phyloP scores from a whole-genome alignment of 2,329 filamentous ascomycete genomes.

The Aspergillus fumigatiaffinis region DNA sequence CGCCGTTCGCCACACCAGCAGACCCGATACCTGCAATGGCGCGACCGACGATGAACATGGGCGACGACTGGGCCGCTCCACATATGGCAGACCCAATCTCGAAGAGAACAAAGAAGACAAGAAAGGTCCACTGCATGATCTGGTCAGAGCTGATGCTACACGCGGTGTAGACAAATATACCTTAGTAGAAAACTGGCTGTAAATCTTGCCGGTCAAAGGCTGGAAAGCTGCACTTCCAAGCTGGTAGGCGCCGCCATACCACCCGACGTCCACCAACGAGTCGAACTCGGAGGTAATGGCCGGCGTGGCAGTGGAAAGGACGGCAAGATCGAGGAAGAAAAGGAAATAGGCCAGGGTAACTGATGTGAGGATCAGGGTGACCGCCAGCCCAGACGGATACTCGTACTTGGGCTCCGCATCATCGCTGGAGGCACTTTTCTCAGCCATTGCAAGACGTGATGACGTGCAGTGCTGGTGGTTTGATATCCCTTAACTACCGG shows the following conservation, averaged over 20 bases:
- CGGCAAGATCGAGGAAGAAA: conserved; percentile 20
- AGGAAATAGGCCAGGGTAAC: conserved; percentile 23
- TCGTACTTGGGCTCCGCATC: conserved; percentile 13
- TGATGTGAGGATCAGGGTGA: conserved; percentile 18
- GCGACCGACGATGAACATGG: conserved; percentile 28
- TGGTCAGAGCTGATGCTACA: background rate
- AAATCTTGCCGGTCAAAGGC: conserved; percentile 24
- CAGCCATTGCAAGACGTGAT: no score
- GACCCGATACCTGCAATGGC: conserved; percentile 21
- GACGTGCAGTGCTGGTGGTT: no score
- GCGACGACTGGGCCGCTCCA: conserved; percentile 19
- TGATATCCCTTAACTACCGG: no score
- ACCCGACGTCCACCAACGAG: conserved; percentile 21
- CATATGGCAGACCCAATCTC: conserved; percentile 25
- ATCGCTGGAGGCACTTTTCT: conserved; percentile 3
- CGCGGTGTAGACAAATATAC: conserved; percentile 2
- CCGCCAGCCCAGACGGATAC: conserved; percentile 14
- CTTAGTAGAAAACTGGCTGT: conserved; percentile 19
- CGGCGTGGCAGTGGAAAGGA: conserved; percentile 21
- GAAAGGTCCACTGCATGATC: conserved; percentile 24
- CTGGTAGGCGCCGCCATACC: conserved; percentile 22
- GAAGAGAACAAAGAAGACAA: conserved; percentile 29
- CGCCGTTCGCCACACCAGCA: conserved; percentile 20
- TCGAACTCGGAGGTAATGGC: conserved; percentile 22
- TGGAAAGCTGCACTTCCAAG: conserved; percentile 23